Evolutionary conservation across 2,329 filamentous ascomycete genomes (phyloP).

Genomic region (Xylariaceae sp.): DNA sequence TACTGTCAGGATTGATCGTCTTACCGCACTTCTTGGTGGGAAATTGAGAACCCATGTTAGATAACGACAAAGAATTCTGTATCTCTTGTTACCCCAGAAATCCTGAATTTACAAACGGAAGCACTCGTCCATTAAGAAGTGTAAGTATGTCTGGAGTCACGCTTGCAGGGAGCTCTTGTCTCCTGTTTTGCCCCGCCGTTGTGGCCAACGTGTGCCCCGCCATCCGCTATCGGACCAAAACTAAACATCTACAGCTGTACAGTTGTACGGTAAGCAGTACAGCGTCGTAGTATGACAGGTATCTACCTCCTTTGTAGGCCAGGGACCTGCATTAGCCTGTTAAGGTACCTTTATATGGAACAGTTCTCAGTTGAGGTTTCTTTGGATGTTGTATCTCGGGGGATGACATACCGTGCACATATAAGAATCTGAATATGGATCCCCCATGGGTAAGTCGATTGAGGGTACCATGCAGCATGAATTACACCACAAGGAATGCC

Average conservation of each 20-base stretch:
- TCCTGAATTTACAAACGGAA: not conserved
- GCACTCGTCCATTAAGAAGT: not conserved
- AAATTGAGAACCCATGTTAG: conserved; percentile 37
- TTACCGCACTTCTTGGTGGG: conserved; percentile 55
- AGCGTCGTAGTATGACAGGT: not conserved
- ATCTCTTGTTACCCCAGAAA: too few relatives aligned
- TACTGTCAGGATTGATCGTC: conserved; percentile 17
- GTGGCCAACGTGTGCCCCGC: conserved; percentile 18
- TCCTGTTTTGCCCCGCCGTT: conserved; percentile 22
- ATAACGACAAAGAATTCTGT: too few relatives aligned
- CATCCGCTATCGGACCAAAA: conserved; percentile 49
- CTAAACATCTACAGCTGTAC: not conserved
- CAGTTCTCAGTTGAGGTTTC: too few relatives aligned
- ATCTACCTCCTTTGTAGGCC: not conserved
- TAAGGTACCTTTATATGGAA: too few relatives aligned
- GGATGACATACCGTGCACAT: too few relatives aligned
- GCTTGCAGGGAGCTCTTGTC: too few relatives aligned
- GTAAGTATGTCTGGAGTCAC: conserved; percentile 1
- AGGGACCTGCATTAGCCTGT: not conserved
- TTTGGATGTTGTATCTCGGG: too few relatives aligned
- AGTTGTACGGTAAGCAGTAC: too few relatives aligned
- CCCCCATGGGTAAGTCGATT: too few relatives aligned
- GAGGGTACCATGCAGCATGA: too few relatives aligned
- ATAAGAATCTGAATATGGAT: too few relatives aligned
- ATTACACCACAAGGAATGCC: too few relatives aligned